These are phyloP conservation scores for Backusella luteola DNA, from an alignment of 192 early-diverging fungal genomes.

Conservation along the genomic window DNA sequence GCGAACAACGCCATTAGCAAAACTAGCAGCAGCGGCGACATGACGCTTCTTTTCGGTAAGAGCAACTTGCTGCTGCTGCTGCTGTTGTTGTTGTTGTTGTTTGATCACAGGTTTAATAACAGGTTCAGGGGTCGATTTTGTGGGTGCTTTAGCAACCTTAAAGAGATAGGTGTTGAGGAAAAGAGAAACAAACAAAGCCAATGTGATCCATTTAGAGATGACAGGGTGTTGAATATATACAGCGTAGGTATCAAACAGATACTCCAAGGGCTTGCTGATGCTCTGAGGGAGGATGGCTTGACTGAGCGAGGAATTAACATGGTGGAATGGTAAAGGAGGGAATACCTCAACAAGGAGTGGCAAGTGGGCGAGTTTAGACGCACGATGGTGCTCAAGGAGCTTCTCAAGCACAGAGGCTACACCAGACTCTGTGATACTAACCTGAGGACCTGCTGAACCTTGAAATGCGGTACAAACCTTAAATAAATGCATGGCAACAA, in stretches of 20 bases:
- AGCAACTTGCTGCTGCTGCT: background rate
- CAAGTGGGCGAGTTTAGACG: slow-evolving; percentile 31
- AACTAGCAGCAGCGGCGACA: background rate
- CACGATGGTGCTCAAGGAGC: slow-evolving; percentile 43
- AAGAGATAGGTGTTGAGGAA: slow-evolving; percentile 60
- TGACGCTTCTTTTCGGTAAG: background rate
- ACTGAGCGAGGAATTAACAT: slow-evolving; percentile 1
- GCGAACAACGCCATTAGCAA: slow-evolving; percentile 18
- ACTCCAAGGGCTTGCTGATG: slow-evolving; percentile 31
- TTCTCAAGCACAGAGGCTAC: slow-evolving; percentile 43
- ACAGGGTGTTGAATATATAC: slow-evolving; percentile 60
- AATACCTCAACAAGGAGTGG: slow-evolving; percentile 54
- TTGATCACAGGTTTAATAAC: background rate
- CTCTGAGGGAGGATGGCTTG: slow-evolving; percentile 1
- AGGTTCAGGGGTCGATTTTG: slow-evolving; percentile 20
- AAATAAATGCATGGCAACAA: slow-evolving; percentile 63
- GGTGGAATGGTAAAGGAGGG: slow-evolving; percentile 50
- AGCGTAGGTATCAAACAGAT: slow-evolving; percentile 46
- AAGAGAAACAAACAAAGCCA: slow-evolving; percentile 49
- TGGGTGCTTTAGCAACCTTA: slow-evolving; percentile 57
- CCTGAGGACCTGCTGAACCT: slow-evolving; percentile 30
- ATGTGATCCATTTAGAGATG: slow-evolving; percentile 53
- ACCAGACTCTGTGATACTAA: slow-evolving; percentile 41
- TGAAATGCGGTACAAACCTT: slow-evolving; percentile 56
- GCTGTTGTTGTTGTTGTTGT: background rate